A percentile compares a stretch with the other conserved stretches of the same genome.
Evolutionary conservation across 1,284 basidiomycete genomes (phyloP).

Genomic region (Takashimella koratensis): DNA sequence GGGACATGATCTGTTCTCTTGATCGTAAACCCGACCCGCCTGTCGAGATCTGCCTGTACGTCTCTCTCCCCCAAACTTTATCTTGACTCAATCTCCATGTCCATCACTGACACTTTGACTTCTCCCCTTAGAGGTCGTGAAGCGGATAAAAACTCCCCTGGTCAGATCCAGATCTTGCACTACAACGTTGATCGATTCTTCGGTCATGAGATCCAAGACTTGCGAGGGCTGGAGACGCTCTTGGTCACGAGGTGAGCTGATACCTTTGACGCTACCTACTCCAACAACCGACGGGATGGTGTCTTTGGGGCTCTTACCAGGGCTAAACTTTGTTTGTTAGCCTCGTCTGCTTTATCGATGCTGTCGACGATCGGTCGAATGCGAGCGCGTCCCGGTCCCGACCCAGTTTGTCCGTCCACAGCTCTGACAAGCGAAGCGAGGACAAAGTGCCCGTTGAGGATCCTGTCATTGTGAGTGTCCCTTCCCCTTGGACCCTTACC

Average conservation of each 20-base stretch:
- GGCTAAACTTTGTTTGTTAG: background rate
- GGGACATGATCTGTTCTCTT: conserved; percentile 44
- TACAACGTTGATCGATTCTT: conserved; percentile 48
- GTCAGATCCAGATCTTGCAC: conserved; percentile 40
- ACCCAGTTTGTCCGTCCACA: background rate
- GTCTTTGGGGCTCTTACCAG: too few relatives aligned
- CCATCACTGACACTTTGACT: too few relatives aligned
- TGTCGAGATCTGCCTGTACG: conserved; percentile 46
- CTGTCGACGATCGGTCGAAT: background rate
- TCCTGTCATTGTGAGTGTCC: background rate
- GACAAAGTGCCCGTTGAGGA: background rate
- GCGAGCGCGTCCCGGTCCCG: background rate
- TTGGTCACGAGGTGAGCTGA: conserved; percentile 31
- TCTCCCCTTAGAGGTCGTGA: conserved; percentile 25
- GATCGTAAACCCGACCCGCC: conserved; percentile 46
- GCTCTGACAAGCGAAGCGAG: background rate
- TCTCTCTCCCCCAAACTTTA: too few relatives aligned
- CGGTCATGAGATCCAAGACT: conserved; percentile 40
- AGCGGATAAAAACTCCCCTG: conserved; percentile 33
- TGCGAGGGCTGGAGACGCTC: conserved; percentile 43
- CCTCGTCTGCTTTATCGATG: background rate
- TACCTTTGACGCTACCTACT: background rate
- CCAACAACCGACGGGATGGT: too few relatives aligned
- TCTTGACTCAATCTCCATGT: too few relatives aligned
- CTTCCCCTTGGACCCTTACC: background rate